Percentiles rank a stretch among this genome's conserved stretches.
Conservation (phyloP, 2,329 filamentous ascomycete species). For the Ascochyta viciae-villosae region DNA sequence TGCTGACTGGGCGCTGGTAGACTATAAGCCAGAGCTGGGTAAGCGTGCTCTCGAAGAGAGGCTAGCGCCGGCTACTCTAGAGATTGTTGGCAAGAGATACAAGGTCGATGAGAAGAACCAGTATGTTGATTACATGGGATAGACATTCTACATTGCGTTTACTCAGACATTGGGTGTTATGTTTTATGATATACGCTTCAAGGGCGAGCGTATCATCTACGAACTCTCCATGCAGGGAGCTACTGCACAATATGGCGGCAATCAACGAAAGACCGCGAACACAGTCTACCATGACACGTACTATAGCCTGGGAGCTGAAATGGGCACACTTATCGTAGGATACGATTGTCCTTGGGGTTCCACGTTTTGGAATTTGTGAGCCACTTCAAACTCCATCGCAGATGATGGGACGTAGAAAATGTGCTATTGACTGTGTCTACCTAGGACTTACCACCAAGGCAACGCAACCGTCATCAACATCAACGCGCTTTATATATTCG, state of each 20-base stretch:
- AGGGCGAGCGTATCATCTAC: conserved; percentile 63
- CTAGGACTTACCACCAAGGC: conserved; percentile 48
- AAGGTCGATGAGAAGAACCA: conserved; percentile 51
- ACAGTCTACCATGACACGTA: conserved; percentile 58
- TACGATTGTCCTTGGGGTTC: conserved; percentile 62
- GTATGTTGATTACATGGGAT: conserved; percentile 60
- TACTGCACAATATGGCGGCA: conserved; percentile 58
- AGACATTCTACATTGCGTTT: conserved; percentile 60
- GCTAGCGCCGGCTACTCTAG: conserved; percentile 51
- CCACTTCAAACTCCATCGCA: no score
- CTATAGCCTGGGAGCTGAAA: conserved; percentile 58
- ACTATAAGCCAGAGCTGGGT: conserved; percentile 45
- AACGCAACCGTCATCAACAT: conserved; percentile 56
- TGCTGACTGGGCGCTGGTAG: conserved; percentile 55
- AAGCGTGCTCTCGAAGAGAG: conserved; percentile 48
- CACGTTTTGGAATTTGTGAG: conserved; percentile 56
- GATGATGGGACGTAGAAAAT: neutral
- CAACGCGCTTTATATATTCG: conserved; percentile 59
- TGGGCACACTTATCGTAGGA: conserved; percentile 51
- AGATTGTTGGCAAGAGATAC: conserved; percentile 53
- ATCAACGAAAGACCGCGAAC: conserved; percentile 54
- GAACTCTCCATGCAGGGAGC: conserved; percentile 65
- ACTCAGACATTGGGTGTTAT: conserved; percentile 57
- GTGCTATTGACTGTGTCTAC: neutral
- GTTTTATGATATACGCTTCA: conserved; percentile 62